Evolutionary conservation across 345 rosid genomes (phyloP), one percentile per base, ranked within the genome.

Genomic region (Physaria fendleri): DNA sequence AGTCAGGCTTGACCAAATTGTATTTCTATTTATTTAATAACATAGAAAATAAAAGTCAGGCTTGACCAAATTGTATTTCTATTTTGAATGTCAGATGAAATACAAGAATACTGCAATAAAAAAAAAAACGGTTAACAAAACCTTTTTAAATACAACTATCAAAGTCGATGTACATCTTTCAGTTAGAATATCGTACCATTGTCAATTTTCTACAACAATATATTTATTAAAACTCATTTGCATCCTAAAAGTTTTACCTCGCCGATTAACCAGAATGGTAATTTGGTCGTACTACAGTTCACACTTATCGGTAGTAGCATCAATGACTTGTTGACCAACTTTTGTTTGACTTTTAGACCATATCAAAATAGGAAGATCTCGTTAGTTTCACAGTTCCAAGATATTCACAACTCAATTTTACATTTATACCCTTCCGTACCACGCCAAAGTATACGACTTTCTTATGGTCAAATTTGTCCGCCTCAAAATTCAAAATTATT

Each of bases 381-480:
- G 39, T 9, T 25, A 11, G 47, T 45, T 50, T 56, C 68, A 50
- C 62, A 61, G 27, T 68, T 24, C 61, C 66, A 64, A 43, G 22
- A 32, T 33, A 18, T 37, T 18, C 4, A 41, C 14, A 27, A 3
- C 0, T 0, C 0, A 34, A 32, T 9, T 32, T 69, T 56, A 64
- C 77, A 2, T 22, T 12, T 48, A 15, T 38, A 42, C 17, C 67
- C 64, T 63, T 70, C 62, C 64, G 39, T 33, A 33, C 66, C 50
- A 45, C 35, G 48, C 23, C 60, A 27, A 56, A 40, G 56, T 49
- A 51, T 25, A 56, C 66, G 55, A 59, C 49, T 65, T 57, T 57
- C 15, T 16, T 34, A 46, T 70, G 74, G 69, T 63, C 69, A 70
- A 62, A 62, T 62, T 69, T 63, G 69, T 62, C 75, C 55, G 71